Evolutionary conservation across 208 protist species (phyloP).

Genomic region (Crithidia sp.): DNA sequence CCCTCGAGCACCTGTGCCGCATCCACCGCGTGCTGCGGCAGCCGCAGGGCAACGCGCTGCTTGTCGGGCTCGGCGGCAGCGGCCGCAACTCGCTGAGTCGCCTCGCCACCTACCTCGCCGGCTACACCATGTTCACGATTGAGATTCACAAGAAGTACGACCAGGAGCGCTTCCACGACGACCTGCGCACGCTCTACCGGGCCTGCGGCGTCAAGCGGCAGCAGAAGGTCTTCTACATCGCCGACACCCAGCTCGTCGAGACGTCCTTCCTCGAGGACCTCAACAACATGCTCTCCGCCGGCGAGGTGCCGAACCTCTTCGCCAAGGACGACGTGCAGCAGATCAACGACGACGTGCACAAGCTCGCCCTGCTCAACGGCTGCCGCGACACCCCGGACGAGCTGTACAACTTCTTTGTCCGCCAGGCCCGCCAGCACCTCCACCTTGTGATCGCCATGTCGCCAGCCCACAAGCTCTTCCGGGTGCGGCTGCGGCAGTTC

Average conservation of each 20-base stretch:
- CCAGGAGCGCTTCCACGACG: constrained; percentile 96
- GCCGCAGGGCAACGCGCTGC: constrained; percentile 97
- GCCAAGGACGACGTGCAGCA: constrained; percentile 94
- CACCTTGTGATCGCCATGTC: constrained; percentile 98
- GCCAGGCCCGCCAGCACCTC: constrained; percentile 94
- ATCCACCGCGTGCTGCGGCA: constrained; percentile 97
- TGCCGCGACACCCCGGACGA: constrained; percentile 92
- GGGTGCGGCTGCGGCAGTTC: constrained; percentile 97
- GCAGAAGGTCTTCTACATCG: constrained; percentile 98
- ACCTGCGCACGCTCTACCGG: constrained; percentile 96
- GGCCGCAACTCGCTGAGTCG: constrained; percentile 96
- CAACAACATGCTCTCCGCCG: constrained; percentile 97
- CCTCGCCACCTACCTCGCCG: constrained; percentile 96
- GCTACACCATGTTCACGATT: constrained; percentile 96
- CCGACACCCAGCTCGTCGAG: constrained; percentile 97
- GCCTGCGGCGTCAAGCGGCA: constrained; percentile 94
- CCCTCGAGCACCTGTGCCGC: constrained; percentile 96
- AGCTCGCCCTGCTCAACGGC: constrained; percentile 88
- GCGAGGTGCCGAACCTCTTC: constrained; percentile 98
- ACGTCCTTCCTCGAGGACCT: constrained; percentile 97
- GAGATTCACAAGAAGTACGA: constrained; percentile 97
- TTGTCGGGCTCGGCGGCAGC: constrained; percentile 98
- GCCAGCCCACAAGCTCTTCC: constrained; percentile 96
- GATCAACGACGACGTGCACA: constrained; percentile 93
- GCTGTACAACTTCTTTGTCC: constrained; percentile 97